Base-by-base conservation (phyloP, 208 protist species). In the Leishmania lainsoni region DNA sequence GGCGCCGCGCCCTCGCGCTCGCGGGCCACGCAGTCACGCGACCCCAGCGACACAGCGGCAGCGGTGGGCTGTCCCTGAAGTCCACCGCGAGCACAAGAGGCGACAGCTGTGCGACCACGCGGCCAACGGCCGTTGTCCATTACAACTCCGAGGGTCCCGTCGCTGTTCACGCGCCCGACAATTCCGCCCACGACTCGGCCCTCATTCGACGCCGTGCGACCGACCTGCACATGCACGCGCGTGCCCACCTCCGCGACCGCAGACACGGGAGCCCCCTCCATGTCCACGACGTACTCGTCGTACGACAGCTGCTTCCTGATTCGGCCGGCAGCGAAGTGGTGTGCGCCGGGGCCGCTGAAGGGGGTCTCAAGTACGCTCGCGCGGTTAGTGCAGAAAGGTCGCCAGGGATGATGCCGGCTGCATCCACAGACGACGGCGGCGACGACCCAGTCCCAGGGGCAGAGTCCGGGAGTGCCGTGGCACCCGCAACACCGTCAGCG, bases 61-160 rank as follows among this genome's bases (percentile, higher is more conserved):
- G 54, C n/a, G 45, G 10, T 14, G 66, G 81, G 79, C 79, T 86
- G 51, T 87, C 79, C 17, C 80, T 74, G 56, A 93, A 93, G 72
- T 91, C 86, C 35, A 35, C 35, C 35, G 35, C 35, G 35, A 35
- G 78, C 35, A 35, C 35, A 35, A 35, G 35, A 35, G 35, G 35
- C 35, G 35, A 35, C 49, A 97, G 86, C 74, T 96, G 94, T 3
- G 94, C 88, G 6, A 93, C 89, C 39, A 97, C 88, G 68, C 89
- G 89, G n/a, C 94, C 94, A 58, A 95, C 80, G 56, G 92, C 90
- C 63, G 87, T 95, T 94, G 84, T 97, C 94, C 49, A 97, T 80
- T 45, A 97, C 82, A 5, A 96, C 93, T 16, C 88, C 90, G 59
- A 96, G 86, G 4, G 94, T 96, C 61, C 94, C 94, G 85, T 97